Percentiles rank a stretch among this genome's conserved stretches.
phyloP scores from a whole-genome alignment of 1,284 basidiomycete species.

The Sanghuangporus baumii region DNA sequence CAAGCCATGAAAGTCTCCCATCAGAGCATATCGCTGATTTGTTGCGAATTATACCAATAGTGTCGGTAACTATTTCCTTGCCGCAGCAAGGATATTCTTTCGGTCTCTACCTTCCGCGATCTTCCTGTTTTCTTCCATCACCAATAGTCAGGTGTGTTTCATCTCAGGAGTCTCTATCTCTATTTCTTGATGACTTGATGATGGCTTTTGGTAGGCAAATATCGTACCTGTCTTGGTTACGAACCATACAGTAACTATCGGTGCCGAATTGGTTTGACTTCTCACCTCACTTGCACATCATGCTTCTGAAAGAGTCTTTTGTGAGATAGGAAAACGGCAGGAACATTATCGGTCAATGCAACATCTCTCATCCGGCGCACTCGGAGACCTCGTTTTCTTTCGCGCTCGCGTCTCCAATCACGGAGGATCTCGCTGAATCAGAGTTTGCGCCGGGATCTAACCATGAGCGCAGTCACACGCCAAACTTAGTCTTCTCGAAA shows the following conservation, averaged over 20 bases:
- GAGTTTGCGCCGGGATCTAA: constrained; percentile 52
- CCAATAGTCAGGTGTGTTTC: constrained; percentile 54
- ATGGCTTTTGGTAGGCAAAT: constrained; percentile 45
- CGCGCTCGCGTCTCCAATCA: constrained; percentile 30
- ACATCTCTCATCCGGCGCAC: constrained; percentile 88
- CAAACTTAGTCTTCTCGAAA: constrained; percentile 67
- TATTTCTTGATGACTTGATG: not conserved
- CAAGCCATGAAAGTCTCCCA: constrained; percentile 6
- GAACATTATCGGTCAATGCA: constrained; percentile 89
- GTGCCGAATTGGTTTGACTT: constrained; percentile 76
- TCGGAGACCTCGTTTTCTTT: constrained; percentile 29
- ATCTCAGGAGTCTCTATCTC: not conserved
- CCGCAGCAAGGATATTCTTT: constrained; percentile 82
- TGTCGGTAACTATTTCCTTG: constrained; percentile 86
- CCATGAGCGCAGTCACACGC: constrained; percentile 56
- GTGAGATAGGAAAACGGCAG: constrained; percentile 65
- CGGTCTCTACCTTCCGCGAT: constrained; percentile 90
- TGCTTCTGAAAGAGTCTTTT: constrained; percentile 2
- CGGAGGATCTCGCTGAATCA: constrained; percentile 47
- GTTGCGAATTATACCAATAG: constrained; percentile 31
- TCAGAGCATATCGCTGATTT: not conserved
- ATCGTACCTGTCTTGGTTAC: constrained; percentile 92
- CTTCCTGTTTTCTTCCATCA: constrained; percentile 92
- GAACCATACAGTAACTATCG: constrained; percentile 95
- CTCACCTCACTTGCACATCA: constrained; percentile 5